Base-by-base conservation (phyloP, 2,329 filamentous ascomycete species). In the Aspergillus brunneoviolaceus region DNA sequence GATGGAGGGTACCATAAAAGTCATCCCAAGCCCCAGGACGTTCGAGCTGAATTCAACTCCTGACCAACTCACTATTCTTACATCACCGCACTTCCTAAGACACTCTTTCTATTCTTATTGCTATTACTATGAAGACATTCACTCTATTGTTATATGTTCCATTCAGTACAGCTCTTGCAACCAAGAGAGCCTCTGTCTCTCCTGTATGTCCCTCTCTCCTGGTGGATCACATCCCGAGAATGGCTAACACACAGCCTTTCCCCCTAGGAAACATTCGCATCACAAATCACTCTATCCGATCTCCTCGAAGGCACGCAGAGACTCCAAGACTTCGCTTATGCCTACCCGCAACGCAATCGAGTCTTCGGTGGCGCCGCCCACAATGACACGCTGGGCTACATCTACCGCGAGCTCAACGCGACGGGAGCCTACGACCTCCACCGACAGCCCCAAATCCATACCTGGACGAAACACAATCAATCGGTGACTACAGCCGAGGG, bases 351-450 rank as follows among this genome's bases (percentile, higher is more conserved):
- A 48, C 63, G 69, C 27, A 72, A 72, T 49, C 70, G 70, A 10
- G 70, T 71, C 45, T 72, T 72, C 53, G 70, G 70, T 1, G 61
- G 69, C n/a, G 25, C 29, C n/a, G 88, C 87, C 27, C 88, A 90
- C 67, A 69, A 79, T n/a, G 85, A 80, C 45, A 90, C 88, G 0
- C 76, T 90, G 49, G 78, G 85, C 54, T 90, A 89, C 72, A 83
- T 90, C 65, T 81, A 82, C 67, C 76, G 78, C 16, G 81, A 83
- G 35, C 77, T 89, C 55, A 77, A 80, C 55, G 64, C 67, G 25
- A 73, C 71, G 1, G 73, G 71, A 39, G 74, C 74, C 60, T 76
- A 77, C 59, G 50, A 72, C 62, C 71, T 76, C 25, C 67, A 65
- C 39, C 70, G 84, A 62, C 88, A 91, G 77, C 76, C 81, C 0